Base-by-base conservation (phyloP, 2,329 filamentous ascomycete species). In the Xylaria sp. region DNA sequence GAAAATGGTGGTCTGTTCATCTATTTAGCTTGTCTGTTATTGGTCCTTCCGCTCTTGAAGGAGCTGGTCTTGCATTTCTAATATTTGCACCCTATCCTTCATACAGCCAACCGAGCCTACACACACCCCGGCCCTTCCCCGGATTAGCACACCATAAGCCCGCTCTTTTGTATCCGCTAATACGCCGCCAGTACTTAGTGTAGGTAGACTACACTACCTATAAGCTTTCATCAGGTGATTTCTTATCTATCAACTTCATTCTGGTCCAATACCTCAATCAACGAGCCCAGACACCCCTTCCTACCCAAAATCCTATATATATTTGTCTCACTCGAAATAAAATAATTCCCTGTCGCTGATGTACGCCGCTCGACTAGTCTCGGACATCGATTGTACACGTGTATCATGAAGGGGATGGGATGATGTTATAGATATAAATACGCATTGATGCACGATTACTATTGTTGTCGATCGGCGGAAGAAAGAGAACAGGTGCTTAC, bases 61-160 rank as follows among this genome's bases (percentile, higher is more conserved):
- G 39, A 48, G 23, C 20, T 15, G 15, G 15, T 45, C n/a, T 58
- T 4, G n/a, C 20, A 48, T 46, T 15, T 32, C 28, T 34, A 7
- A 32, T 65, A 62, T 32, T 25, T 46, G n/a, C 32, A 57, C 36
- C 60, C 41, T 57, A 30, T 30, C 15, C 63, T 9, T 32, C 45
- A 60, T 30, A 48, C 12, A 48, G 48, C 15, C 36, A 53, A 39
- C 45, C 32, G 32, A 58, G 46, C 23, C 46, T 30, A 20, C 65
- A 45, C 55, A 48, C 61, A 53, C 52, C 55, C 46, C 41, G 32
- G 28, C 36, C 36, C 50, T 67, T 67, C 65, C 60, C 65, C 65
- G 41, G 60, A 67, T 67, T 57, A 56, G 48, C 55, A 57, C 28
- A 65, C 23, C 13, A 55, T 52, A 56, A 52, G 32, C 30, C 50